Percentiles rank a stretch among this genome's conserved stretches.
Conservation (phyloP, 768 basidiomycete species). For the Trametes sanguinea region DNA sequence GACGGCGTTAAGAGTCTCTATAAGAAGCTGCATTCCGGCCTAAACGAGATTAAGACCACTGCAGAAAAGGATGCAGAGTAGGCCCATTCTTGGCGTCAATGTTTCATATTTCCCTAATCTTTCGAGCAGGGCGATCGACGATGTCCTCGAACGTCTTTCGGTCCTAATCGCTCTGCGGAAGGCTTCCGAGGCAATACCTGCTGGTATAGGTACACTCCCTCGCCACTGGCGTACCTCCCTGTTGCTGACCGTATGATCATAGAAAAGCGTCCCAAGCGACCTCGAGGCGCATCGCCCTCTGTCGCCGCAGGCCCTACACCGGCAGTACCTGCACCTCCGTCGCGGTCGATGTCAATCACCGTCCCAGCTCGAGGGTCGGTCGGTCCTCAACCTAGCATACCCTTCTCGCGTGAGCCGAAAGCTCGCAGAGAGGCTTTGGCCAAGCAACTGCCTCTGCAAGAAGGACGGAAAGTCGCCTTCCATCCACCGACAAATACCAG, state of each 20-base stretch:
- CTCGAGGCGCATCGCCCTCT: conserved; percentile 67
- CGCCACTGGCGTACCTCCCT: neutral
- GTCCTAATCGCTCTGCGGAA: conserved; percentile 73
- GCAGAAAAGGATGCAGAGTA: conserved; percentile 70
- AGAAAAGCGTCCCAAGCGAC: conserved; percentile 82
- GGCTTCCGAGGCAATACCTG: conserved; percentile 60
- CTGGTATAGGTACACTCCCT: conserved; percentile 58
- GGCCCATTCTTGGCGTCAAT: conserved; percentile 21
- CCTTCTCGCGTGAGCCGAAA: conserved; percentile 68
- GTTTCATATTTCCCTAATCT: neutral
- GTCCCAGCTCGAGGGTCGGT: conserved; percentile 58
- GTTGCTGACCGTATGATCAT: conserved; percentile 2
- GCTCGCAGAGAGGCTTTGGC: conserved; percentile 61
- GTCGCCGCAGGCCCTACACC: conserved; percentile 25
- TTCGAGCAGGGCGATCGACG: conserved; percentile 62
- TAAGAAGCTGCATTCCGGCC: conserved; percentile 59
- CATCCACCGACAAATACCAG: conserved; percentile 58
- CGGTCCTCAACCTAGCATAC: conserved; percentile 50
- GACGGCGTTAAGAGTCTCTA: conserved; percentile 63
- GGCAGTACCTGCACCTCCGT: conserved; percentile 29
- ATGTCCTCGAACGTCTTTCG: conserved; percentile 66
- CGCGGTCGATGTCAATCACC: conserved; percentile 56
- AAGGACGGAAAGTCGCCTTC: conserved; percentile 80
- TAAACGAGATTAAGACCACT: conserved; percentile 60
- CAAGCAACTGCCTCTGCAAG: conserved; percentile 66